Conservation (phyloP, 768 basidiomycete genomes). For the Suillus occidentalis region DNA sequence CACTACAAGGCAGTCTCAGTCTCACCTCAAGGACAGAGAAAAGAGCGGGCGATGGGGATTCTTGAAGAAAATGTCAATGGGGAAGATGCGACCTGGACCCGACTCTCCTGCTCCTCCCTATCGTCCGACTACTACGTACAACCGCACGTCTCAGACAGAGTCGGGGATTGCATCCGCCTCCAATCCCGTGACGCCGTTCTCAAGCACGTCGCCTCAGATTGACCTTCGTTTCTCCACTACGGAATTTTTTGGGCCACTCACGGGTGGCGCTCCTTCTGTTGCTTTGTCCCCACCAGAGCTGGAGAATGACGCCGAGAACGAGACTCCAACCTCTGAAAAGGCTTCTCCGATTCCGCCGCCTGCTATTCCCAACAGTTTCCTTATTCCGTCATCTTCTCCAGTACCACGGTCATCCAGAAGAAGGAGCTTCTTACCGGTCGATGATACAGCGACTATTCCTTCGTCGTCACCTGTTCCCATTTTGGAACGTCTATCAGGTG, state of each 20-base stretch:
- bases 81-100: conserved; percentile 64
- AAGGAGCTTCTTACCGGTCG: conserved; percentile 87
- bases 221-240: conserved; percentile 74
- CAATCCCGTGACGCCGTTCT: conserved; percentile 32
- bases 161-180: conserved; percentile 20
- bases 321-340: conserved; percentile 14
- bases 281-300: conserved; percentile 21
- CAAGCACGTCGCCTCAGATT: conserved; percentile 55
- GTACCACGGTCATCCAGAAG: conserved; percentile 64
- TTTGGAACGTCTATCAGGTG: conserved; percentile 48
- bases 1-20: conserved; percentile 18
- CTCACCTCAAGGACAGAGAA: conserved; percentile 43
- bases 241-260: conserved; percentile 56
- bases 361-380: conserved; percentile 28
- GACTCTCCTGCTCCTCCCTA: conserved; percentile 48
- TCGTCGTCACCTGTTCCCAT: conserved; percentile 66
- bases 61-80: conserved; percentile 98
- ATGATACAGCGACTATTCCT: conserved; percentile 60
- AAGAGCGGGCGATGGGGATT: conserved; percentile 89
- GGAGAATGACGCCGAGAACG: conserved; percentile 15
- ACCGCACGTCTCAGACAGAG: conserved; percentile 18
- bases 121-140: conserved; percentile 37
- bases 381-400: conserved; percentile 39
- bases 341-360: conserved; percentile 7
- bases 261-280: conserved; percentile 34